Percentiles rank a stretch among this genome's conserved stretches.
These are phyloP conservation scores for Aspergillus oerlinghausenensis DNA, from an alignment of 2,329 filamentous ascomycete genomes.

Conservation along the genomic window DNA sequence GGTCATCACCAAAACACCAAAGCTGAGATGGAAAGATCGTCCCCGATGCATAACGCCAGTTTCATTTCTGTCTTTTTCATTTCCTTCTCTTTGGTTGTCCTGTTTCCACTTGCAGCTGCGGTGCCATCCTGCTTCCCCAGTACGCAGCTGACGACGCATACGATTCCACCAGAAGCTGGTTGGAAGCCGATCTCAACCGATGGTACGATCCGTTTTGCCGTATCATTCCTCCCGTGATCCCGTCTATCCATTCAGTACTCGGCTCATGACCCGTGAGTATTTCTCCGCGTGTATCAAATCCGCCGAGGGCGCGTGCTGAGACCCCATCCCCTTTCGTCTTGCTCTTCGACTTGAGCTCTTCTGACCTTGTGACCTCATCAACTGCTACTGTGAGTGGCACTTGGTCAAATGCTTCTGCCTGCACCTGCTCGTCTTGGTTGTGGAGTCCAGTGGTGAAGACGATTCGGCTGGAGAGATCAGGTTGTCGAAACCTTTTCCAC, in stretches of 20 bases:
- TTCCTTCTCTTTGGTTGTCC: not conserved
- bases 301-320: slow-evolving; percentile 18
- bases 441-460: not conserved
- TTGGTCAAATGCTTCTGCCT: not conserved
- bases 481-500: not conserved
- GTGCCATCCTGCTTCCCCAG: not conserved
- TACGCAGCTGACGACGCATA: not conserved
- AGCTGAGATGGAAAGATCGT: not conserved
- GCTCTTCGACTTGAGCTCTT: not conserved
- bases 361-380: slow-evolving; percentile 7
- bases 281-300: slow-evolving; percentile 11
- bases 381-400: slow-evolving; percentile 4
- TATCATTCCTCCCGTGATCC: slow-evolving; percentile 2
- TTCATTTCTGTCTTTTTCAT: not conserved
- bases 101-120: not conserved
- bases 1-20: not conserved
- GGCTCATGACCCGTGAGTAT: slow-evolving; percentile 10
- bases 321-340: slow-evolving; percentile 7
- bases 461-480: not conserved
- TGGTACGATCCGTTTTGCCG: slow-evolving; percentile 6
- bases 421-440: not conserved
- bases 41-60: not conserved
- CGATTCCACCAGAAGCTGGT: not conserved
- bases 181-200: slow-evolving; percentile 14
- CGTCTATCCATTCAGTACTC: slow-evolving; percentile 4